Percentiles rank a stretch among this genome's conserved stretches.
phyloP scores from a whole-genome alignment of 768 basidiomycete genomes.

The Tricholoma sp. region DNA sequence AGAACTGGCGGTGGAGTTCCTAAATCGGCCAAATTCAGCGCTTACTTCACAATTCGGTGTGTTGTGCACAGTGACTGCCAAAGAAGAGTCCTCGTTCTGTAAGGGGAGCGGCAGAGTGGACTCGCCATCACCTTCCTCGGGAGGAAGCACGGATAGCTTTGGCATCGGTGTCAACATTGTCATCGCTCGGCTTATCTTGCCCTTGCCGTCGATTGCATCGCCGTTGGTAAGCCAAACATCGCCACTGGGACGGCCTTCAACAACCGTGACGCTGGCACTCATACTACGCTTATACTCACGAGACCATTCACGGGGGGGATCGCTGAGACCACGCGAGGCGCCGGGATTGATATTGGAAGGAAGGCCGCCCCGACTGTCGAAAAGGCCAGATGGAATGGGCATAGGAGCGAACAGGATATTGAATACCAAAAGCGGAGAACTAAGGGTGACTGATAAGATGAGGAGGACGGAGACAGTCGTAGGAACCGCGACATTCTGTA shows the following conservation, averaged over 20 bases:
- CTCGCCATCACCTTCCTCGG: conserved; percentile 43
- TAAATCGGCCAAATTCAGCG: conserved; percentile 50
- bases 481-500: conserved; percentile 33
- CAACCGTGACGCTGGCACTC: conserved; percentile 58
- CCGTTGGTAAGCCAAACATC: conserved; percentile 73
- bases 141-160: conserved; percentile 63
- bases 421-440: conserved; percentile 61
- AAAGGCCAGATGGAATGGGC: conserved; percentile 63
- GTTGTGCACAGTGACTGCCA: conserved; percentile 37
- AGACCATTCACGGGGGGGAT: conserved; percentile 38
- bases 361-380: conserved; percentile 43
- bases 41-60: conserved; percentile 54
- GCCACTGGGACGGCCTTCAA: conserved; percentile 66
- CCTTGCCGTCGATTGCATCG: conserved; percentile 65
- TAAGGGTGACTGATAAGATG: conserved; percentile 59
- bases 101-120: conserved; percentile 59
- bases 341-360: conserved; percentile 38
- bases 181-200: conserved; percentile 54
- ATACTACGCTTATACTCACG: conserved; percentile 62
- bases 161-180: conserved; percentile 61
- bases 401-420: conserved; percentile 59
- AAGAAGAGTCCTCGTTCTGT: conserved; percentile 44
- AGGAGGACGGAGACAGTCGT: conserved; percentile 44
- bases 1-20: conserved; percentile 53
- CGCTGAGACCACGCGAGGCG: conserved; percentile 36